Evolutionary conservation across 202 grass and related monocot genomes (phyloP).

Genomic region (Setaria italica): DNA sequence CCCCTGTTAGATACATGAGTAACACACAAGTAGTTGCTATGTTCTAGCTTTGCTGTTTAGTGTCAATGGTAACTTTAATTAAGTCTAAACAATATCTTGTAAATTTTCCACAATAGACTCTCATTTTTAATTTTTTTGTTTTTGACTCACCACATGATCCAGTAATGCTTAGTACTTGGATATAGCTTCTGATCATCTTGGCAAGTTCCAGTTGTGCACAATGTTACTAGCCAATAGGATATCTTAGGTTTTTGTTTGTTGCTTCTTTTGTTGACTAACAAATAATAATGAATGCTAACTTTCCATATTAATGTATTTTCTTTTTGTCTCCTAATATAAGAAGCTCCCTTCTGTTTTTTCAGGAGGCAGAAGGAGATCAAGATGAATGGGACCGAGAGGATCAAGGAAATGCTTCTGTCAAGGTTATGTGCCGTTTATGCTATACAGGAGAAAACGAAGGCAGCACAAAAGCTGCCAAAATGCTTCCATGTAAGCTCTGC

Average conservation of each 20-base stretch:
- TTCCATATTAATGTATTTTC: conserved; percentile 19
- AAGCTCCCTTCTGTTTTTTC: conserved; percentile 40
- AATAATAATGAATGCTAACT: neutral
- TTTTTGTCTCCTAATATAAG: conserved; percentile 18
- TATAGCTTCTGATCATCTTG: conserved; percentile 1
- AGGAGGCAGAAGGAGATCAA: conserved; percentile 75
- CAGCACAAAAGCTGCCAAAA: conserved; percentile 83
- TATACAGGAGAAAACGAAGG: conserved; percentile 92
- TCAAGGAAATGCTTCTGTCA: conserved; percentile 67
- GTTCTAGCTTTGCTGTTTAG: neutral
- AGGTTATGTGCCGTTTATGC: conserved; percentile 93
- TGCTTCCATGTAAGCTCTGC: conserved; percentile 95
- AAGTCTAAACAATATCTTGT: neutral
- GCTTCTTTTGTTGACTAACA: conserved; percentile 8
- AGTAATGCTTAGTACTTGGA: neutral
- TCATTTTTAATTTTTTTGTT: neutral
- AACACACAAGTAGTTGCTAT: neutral
- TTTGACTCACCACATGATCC: neutral
- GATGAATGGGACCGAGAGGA: conserved; percentile 56
- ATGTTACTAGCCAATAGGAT: conserved; percentile 3
- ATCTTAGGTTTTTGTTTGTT: conserved; percentile 2
- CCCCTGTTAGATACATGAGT: neutral
- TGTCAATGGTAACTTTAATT: neutral
- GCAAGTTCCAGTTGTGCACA: neutral
- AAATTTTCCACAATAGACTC: conserved; percentile 8